These are phyloP conservation scores for Scutellaria minor DNA, from an alignment of 257 asterid species.

Conservation along the genomic window DNA sequence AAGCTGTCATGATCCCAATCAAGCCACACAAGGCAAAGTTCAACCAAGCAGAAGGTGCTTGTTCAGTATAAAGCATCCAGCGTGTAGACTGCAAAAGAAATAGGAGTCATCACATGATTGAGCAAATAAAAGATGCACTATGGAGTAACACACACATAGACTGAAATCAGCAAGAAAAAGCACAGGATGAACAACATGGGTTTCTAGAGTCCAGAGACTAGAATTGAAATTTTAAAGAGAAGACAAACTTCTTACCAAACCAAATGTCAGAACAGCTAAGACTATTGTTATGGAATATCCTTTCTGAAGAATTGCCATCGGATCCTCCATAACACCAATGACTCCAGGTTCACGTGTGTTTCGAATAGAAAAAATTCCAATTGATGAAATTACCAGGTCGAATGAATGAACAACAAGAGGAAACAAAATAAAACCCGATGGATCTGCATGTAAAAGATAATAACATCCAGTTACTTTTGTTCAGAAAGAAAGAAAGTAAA, in stretches of 20 bases:
- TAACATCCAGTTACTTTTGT: conserved; percentile 12
- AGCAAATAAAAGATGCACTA: conserved; percentile 35
- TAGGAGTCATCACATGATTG: conserved; percentile 28
- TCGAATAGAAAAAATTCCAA: conserved; percentile 89
- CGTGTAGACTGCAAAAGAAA: conserved; percentile 85
- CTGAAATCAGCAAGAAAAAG: neutral
- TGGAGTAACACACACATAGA: conserved; percentile 1
- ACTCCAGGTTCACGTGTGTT: conserved; percentile 72
- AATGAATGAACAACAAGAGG: conserved; percentile 99
- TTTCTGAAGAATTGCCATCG: conserved; percentile 90
- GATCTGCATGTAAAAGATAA: conserved; percentile 70
- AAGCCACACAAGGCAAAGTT: conserved; percentile 95
- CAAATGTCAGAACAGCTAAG: conserved; percentile 90
- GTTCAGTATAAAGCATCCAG: conserved; percentile 97
- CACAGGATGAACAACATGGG: conserved; percentile 13
- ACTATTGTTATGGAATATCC: conserved; percentile 91
- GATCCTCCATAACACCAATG: conserved; percentile 83
- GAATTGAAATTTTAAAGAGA: conserved; percentile 27
- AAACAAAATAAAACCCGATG: conserved; percentile 95
- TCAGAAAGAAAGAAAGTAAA: conserved; percentile 18
- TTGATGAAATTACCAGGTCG: conserved; percentile 91
- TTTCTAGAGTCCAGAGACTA: conserved; percentile 6
- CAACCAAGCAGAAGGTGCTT: conserved; percentile 98
- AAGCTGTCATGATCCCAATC: conserved; percentile 96
- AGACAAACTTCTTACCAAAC: conserved; percentile 70